Percentiles rank a stretch among this genome's conserved stretches.
Conservation (phyloP, 1,139 yeast genomes). For the Candida smagusa region DNA sequence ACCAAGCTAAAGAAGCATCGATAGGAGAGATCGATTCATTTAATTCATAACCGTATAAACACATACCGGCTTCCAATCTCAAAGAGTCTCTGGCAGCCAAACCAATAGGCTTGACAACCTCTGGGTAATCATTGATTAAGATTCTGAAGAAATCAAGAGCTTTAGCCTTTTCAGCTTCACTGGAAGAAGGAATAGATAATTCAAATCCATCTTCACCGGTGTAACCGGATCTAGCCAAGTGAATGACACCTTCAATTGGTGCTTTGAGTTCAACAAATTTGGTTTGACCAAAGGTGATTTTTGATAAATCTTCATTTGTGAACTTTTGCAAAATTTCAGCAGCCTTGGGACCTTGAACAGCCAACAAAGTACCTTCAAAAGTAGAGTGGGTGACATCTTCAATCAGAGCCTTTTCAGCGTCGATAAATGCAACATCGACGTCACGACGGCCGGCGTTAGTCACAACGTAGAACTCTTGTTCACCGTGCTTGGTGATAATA, state of each 20-base stretch:
- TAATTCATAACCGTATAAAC: constrained; percentile 91
- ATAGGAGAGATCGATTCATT: constrained; percentile 80
- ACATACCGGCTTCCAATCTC: constrained; percentile 97
- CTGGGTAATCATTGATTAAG: constrained; percentile 54
- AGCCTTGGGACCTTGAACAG: constrained; percentile 90
- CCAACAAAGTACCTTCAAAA: constrained; percentile 76
- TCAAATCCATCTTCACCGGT: constrained; percentile 99
- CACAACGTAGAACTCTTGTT: constrained; percentile 82
- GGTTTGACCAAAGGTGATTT: constrained; percentile 74
- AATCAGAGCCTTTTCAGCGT: constrained; percentile 44
- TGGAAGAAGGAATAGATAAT: constrained; percentile 65
- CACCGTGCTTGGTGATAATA: constrained; percentile 79
- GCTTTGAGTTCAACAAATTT: constrained; percentile 47
- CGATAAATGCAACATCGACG: constrained; percentile 67
- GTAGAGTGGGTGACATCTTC: constrained; percentile 53
- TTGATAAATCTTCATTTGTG: constrained; percentile 55
- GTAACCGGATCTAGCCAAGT: constrained; percentile 91
- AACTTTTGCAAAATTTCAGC: constrained; percentile 61
- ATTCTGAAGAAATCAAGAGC: constrained; percentile 63
- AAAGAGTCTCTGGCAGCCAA: constrained; percentile 95
- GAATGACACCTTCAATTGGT: constrained; percentile 45
- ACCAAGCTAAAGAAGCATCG: constrained; percentile 87
- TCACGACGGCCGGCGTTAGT: constrained; percentile 95
- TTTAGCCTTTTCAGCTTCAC: constrained; percentile 36
- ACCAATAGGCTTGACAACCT: constrained; percentile 79